Conservation (phyloP, 1,284 basidiomycete genomes). For the Rhodotorula sp. region DNA sequence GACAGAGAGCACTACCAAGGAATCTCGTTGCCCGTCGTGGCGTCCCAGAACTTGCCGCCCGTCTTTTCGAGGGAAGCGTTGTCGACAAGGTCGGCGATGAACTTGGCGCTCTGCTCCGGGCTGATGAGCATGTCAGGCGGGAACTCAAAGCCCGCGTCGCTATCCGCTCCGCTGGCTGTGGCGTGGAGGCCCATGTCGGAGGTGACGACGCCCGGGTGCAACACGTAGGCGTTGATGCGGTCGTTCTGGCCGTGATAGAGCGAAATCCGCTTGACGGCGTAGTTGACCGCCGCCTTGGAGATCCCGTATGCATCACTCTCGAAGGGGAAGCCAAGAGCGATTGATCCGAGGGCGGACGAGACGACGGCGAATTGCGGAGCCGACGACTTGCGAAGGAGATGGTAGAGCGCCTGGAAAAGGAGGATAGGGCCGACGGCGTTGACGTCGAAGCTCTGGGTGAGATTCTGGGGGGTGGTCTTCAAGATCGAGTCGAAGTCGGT, state of each 20-base stretch:
- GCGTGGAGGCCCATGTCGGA: not conserved
- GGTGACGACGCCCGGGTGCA: conserved; percentile 2
- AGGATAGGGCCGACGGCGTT: conserved; percentile 20
- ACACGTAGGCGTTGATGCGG: not conserved
- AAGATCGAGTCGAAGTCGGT: not conserved
- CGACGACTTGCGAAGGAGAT: conserved; percentile 6
- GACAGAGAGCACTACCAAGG: no score
- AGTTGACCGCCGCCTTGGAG: conserved; percentile 12
- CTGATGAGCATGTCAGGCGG: no score
- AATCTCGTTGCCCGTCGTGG: no score
- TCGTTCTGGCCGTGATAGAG: not conserved
- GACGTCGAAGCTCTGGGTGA: conserved; percentile 1
- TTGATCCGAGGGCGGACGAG: conserved; percentile 10
- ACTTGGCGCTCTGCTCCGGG: no score
- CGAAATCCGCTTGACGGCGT: not conserved
- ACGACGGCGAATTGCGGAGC: conserved; percentile 18
- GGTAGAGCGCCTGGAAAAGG: conserved; percentile 18
- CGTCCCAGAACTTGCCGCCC: no score
- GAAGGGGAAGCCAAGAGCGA: not conserved
- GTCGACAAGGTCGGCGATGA: no score
- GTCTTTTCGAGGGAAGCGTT: no score
- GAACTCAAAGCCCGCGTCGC: no score
- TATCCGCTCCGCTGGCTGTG: no score
- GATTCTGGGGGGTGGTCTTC: not conserved
- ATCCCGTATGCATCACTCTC: not conserved